Percentiles rank a stretch among this genome's conserved stretches.
Evolutionary conservation across 108 stramenopile genomes (phyloP).

Genomic region (Schizochytrium sp.): DNA sequence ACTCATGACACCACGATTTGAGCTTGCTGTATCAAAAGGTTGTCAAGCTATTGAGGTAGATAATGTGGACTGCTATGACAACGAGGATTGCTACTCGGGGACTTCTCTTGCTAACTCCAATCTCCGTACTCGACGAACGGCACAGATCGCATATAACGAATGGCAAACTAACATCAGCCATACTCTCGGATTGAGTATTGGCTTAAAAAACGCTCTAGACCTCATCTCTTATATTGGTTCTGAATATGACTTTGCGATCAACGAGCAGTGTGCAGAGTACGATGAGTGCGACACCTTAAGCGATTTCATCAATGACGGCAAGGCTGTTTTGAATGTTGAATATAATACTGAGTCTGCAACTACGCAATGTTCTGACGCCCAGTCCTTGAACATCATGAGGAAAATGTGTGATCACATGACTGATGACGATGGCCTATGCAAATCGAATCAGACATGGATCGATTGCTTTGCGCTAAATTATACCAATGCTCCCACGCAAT

Average conservation of each 20-base stretch:
- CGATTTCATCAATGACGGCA: not conserved
- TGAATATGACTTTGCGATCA: constrained; percentile 65
- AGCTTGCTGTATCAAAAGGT: constrained; percentile 64
- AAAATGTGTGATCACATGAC: not conserved
- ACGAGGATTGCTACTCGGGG: not conserved
- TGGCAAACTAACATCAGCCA: constrained; percentile 7
- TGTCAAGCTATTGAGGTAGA: constrained; percentile 69
- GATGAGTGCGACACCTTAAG: constrained; percentile 54
- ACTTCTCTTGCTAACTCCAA: not conserved
- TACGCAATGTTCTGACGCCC: not conserved
- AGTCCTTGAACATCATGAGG: not conserved
- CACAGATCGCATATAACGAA: constrained; percentile 48
- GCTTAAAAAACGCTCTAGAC: constrained; percentile 62
- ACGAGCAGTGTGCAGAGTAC: constrained; percentile 65
- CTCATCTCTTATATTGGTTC: not conserved
- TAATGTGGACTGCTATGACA: constrained; percentile 68
- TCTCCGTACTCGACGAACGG: not conserved
- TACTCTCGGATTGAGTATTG: not conserved
- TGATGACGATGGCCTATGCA: constrained; percentile 24
- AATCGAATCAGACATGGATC: not conserved
- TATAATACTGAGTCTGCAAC: not conserved
- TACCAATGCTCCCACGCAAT: not conserved
- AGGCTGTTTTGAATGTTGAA: constrained; percentile 62
- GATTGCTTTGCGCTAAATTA: constrained; percentile 18
- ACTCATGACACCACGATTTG: constrained; percentile 63